A percentile compares a stretch with the other conserved stretches of the same genome.
phyloP scores from a whole-genome alignment of 805 yeast species.

The Metschnikowia hibisci region DNA sequence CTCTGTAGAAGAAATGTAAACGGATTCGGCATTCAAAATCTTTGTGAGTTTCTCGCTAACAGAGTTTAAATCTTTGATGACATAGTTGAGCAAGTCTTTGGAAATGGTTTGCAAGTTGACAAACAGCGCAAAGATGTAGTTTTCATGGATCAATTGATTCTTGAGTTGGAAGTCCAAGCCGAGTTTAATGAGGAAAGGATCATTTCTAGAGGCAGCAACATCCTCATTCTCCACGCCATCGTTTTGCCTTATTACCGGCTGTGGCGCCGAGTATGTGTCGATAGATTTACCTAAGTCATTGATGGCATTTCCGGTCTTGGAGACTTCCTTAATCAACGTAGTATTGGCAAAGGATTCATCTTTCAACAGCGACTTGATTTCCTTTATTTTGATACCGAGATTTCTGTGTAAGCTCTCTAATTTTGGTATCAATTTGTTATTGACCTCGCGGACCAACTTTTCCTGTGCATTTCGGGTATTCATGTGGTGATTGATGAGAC shows the following conservation, averaged over 20 bases:
- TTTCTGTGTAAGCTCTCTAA: slow-evolving; percentile 35
- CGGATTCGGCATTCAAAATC: slow-evolving; percentile 22
- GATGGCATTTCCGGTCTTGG: slow-evolving; percentile 56
- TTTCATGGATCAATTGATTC: slow-evolving; percentile 39
- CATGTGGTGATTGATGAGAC: slow-evolving; percentile 35
- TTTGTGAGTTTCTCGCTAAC: slow-evolving; percentile 34
- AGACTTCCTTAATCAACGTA: slow-evolving; percentile 39
- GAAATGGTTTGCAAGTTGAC: slow-evolving; percentile 40
- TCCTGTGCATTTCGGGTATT: slow-evolving; percentile 23
- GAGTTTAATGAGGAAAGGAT: slow-evolving; percentile 40
- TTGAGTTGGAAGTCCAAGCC: slow-evolving; percentile 38
- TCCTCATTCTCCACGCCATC: slow-evolving; percentile 24
- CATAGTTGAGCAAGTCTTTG: slow-evolving; percentile 34
- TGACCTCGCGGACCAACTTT: slow-evolving; percentile 31
- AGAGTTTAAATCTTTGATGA: slow-evolving; percentile 33
- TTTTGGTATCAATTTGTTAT: slow-evolving; percentile 32
- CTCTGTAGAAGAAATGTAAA: slow-evolving; percentile 16
- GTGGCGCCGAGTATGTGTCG: slow-evolving; percentile 31
- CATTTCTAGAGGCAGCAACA: slow-evolving; percentile 29
- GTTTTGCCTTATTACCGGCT: slow-evolving; percentile 27
- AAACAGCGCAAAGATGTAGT: slow-evolving; percentile 40
- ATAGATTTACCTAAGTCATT: slow-evolving; percentile 29
- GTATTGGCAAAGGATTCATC: slow-evolving; percentile 41
- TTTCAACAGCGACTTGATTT: slow-evolving; percentile 36
- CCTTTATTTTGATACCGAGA: slow-evolving; percentile 37